Conservation (phyloP, 2,329 filamentous ascomycete genomes). For the Biscogniauxia sp. region DNA sequence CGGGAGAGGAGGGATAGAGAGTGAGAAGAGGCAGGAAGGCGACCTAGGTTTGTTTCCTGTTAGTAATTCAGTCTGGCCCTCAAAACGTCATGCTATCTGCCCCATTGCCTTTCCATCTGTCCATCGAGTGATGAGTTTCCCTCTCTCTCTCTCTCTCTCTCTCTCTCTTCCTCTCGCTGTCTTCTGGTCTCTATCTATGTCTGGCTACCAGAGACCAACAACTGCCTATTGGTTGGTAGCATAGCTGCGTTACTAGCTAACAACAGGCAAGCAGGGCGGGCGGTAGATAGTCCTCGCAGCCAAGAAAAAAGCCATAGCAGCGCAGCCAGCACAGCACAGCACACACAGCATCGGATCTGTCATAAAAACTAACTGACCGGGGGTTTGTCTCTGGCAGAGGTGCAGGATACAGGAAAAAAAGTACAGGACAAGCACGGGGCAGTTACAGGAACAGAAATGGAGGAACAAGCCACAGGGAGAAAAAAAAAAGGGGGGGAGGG, state of each 20-base stretch:
- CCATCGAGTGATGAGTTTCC: not conserved
- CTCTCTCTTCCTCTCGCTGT: too few relatives aligned
- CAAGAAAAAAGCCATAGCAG: constrained; percentile 14
- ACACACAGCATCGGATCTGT: constrained; percentile 24
- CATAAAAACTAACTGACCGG: constrained; percentile 22
- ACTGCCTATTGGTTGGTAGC: constrained; percentile 11
- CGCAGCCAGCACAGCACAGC: constrained; percentile 8
- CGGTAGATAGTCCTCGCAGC: constrained; percentile 10
- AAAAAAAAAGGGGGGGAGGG: constrained; percentile 13
- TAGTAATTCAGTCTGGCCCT: not conserved
- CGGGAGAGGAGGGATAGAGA: not conserved
- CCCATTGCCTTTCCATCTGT: not conserved
- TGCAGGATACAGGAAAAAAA: constrained; percentile 14
- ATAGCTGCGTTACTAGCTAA: constrained; percentile 13
- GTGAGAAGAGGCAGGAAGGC: not conserved
- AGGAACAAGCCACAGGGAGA: constrained; percentile 2
- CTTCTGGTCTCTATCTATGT: not conserved
- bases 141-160: not conserved
- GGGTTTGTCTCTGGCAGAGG: constrained; percentile 26
- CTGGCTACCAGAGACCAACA: not conserved
- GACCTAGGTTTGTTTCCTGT: not conserved
- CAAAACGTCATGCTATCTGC: not conserved
- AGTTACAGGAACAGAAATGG: constrained; percentile 8
- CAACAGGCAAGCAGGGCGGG: constrained; percentile 9
- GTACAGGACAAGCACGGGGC: constrained; percentile 8